Base-by-base conservation (phyloP, 2,329 filamentous ascomycete genomes). In the Xylariaceae sp. region DNA sequence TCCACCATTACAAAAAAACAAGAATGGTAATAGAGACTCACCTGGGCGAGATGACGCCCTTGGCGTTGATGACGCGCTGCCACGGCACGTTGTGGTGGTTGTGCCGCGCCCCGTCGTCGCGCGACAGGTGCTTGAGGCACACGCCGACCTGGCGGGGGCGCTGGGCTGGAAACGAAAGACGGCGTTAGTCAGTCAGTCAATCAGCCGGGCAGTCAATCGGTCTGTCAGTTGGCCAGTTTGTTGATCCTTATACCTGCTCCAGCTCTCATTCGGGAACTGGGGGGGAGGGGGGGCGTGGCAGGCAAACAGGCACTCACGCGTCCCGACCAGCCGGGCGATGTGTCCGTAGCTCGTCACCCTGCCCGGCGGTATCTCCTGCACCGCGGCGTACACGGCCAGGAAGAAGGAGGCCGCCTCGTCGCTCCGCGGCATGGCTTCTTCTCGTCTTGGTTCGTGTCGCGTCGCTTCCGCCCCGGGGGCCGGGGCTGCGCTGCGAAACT, bases 51-150 rank as follows among this genome's bases (percentile, higher is more conserved):
- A 96, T 93, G 38, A 77, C 67, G 15, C 90, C 89, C 59, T 84
- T 90, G 11, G 85, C 66, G 57, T 90, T 94, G 55, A 96, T 83
- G 39, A 96, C 85, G 37, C 92, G 70, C 65, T 96, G 90, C 90
- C 90, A 96, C 0, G 90, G 90, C 3, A 96, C 90, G 44, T 82
- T 95, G 16, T 65, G 67, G 38, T 72, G 67, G 57, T 94, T 81
- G 62, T 82, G 93, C 37, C 60, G 67, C 35, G 55, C 44, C 0
- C 63, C 56, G 0, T 64, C 49, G 37, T 74, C 67, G 5, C 62
- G 52, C 2, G 88, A 75, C 10, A 96, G 76, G 55, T 94, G 81
- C 57, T 94, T 95, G 17, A 96, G 73, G 58, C 84, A 93, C 29
- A 92, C 70, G 33, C 90, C 90, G 5, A 96, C 89, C 61, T 96